Base-by-base conservation (phyloP, 257 asterid genomes). In the Solanum peruvianum region DNA sequence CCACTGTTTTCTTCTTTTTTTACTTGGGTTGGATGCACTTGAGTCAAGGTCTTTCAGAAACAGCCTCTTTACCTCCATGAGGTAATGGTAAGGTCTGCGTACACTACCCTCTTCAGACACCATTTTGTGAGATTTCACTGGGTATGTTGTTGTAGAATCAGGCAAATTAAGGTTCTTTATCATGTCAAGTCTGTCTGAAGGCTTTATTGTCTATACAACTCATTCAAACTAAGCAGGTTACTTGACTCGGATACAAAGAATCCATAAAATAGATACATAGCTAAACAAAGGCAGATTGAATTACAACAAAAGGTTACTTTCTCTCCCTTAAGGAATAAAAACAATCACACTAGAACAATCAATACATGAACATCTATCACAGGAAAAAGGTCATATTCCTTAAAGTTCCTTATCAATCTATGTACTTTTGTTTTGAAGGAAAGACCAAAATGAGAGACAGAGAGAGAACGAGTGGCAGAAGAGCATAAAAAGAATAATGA, bases 401-500 rank as follows among this genome's bases (percentile, higher is more conserved):
- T 44, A 18, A 78, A 47, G 41, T 80, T 47, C 66, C 44, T 16
- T 20, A 49, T 29, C 85, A 29, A 29, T 16, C 66, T 49, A 81
- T 16, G 69, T 47, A 49, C 2, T 29, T 81, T 29, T 2, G 41
- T 49, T 47, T 47, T 49, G 23, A 47, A 29, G 18, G 29, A 16
- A 25, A 78, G 62, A 31, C 7, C 33, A 29, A 47, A 80, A 20
- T 18, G 29, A 81, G 69, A 49, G 29, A 44, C 3, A 8, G 66
- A 47, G 85, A 45, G 64, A 27, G 72, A 73, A 78, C 52, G 31
- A 75, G 72, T 23, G 42, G 76, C 76, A 83, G 87, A 80, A 80
- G 71, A 52, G 33, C 81, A 41, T 29, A 90, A 88, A 35, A 70
- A 64, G 78, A 18, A 87, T 87, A 35, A 84, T 52, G 85, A 80